Base-by-base conservation (phyloP, 192 early-diverging fungal species). In the Pilobolus umbonatus region DNA sequence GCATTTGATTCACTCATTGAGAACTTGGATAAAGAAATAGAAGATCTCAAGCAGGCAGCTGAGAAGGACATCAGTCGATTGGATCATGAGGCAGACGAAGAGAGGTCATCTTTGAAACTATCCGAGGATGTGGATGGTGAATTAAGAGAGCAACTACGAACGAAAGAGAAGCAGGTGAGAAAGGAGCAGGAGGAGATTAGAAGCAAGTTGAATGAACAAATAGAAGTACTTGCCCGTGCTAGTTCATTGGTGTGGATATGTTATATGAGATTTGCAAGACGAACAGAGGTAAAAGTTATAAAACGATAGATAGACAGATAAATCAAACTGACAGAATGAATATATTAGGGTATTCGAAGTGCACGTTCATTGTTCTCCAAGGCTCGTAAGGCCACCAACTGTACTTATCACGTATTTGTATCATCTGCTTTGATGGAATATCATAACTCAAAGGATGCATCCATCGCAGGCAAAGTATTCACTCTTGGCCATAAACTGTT, bases 341-440 rank as follows among this genome's bases (percentile, higher is more conserved):
- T 64, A 32, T 48, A 43, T 26, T 57, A 88, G 81, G 88, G 83
- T 47, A 82, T 88, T 39, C 80, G 85, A 44, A 75, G 71, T 14
- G 89, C 87, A 10, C 76, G 95, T 22, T 65, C 78, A 31, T 68
- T 96, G 8, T 92, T 98, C 71, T 80, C 79, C 11, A 80, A 83
- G 48, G 88, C 87, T 15, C 80, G 91, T 44, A 91, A 93, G 31
- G 77, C 85, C 6, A 70, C 69, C 2, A 75, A 88, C 39, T 79
- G 86, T 36, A 90, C 88, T 5, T 86, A 90, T 63, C 94, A 95
- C 60, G 76, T 96, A n/a, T 94, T 76, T 71, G 86, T 90, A n/a
- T 83, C 90, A 2, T 85, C 85, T 34, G 95, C 94, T 9, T 61
- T 93, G 34, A 90, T 96, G 90, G 95, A 98, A 71, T 92, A 91